These are phyloP conservation scores for Sedum album DNA, from an alignment of 164 flowering plant species.

Conservation along the genomic window DNA sequence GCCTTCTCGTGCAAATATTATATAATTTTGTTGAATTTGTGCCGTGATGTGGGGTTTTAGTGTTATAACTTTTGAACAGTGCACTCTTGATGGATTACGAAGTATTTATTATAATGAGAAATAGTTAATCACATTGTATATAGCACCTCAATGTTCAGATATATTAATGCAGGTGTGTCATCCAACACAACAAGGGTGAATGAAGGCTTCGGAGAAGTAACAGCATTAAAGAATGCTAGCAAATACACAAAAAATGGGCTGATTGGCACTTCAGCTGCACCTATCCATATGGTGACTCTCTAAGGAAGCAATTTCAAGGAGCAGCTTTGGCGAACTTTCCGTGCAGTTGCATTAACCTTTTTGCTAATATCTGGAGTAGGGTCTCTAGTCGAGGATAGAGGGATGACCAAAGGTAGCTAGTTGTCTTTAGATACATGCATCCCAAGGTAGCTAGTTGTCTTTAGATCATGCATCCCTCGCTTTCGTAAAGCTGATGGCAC, in stretches of 20 bases:
- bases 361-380: slow-evolving; percentile 76
- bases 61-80: no score
- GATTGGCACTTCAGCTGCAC: slow-evolving; percentile 80
- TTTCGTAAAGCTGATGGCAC: not conserved
- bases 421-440: not conserved
- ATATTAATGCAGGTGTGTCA: not conserved
- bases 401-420: slow-evolving; percentile 70
- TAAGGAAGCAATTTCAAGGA: slow-evolving; percentile 79
- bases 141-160: not conserved
- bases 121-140: no score
- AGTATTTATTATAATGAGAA: no score
- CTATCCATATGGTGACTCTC: slow-evolving; percentile 78
- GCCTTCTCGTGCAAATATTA: no score
- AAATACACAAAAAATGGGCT: slow-evolving; percentile 57
- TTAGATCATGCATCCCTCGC: no score
- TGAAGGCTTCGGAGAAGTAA: slow-evolving; percentile 45
- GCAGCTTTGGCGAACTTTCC: slow-evolving; percentile 83
- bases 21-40: no score
- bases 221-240: slow-evolving; percentile 63
- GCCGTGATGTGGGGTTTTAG: no score
- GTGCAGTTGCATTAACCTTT: slow-evolving; percentile 67
- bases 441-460: no score
- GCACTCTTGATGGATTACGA: no score
- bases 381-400: slow-evolving; percentile 83
- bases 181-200: slow-evolving; percentile 31